Base-by-base conservation (phyloP, 441 rosid genomes). In the Euphorbia schlechtendalii region DNA sequence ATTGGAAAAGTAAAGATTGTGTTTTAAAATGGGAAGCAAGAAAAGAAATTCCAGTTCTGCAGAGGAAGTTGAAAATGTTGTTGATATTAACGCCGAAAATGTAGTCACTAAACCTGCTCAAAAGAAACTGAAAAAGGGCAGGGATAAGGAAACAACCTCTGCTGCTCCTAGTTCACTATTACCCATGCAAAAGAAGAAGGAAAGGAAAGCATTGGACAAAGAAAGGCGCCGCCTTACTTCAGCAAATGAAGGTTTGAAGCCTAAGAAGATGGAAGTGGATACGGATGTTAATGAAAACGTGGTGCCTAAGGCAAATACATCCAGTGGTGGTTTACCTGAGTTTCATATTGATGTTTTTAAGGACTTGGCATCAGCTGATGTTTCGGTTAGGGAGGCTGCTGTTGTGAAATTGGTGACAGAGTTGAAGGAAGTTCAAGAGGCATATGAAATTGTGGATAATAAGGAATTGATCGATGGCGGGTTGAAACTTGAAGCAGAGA, bases 401-500 rank as follows among this genome's bases (percentile, higher is more conserved):
- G 97, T 80, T 7, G 83, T 78, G 54, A 82, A 88, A 15, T 64
- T 94, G 84, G 86, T 82, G 61, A 68, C 15, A 9, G 92, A 84
- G 79, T 75, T 91, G 71, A 78, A 70, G 77, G 88, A 81, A 68
- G 89, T 91, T 72, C 96, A 94, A 76, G 82, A 76, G 69, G 92
- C 81, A 0, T 91, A 84, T 68, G 87, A 86, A 67, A 64, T 64
- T 70, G 67, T 82, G 0, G 82, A 77, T 51, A 74, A 73, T 60
- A 83, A 86, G 76, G 90, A 78, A 10, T 58, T 75, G 71, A 75
- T 78, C n/a, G 83, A 81, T 12, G 75, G 82, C 40, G 87, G 81
- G 14, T 69, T 80, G 73, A 85, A 85, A 75, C 75, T 91, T 71
- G 96, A 89, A 74, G 96, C 99, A 27, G 84, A 86, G 61, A 94